These are phyloP conservation scores for Ophiostoma ips DNA, from an alignment of 2,329 filamentous ascomycete species.

Conservation along the genomic window DNA sequence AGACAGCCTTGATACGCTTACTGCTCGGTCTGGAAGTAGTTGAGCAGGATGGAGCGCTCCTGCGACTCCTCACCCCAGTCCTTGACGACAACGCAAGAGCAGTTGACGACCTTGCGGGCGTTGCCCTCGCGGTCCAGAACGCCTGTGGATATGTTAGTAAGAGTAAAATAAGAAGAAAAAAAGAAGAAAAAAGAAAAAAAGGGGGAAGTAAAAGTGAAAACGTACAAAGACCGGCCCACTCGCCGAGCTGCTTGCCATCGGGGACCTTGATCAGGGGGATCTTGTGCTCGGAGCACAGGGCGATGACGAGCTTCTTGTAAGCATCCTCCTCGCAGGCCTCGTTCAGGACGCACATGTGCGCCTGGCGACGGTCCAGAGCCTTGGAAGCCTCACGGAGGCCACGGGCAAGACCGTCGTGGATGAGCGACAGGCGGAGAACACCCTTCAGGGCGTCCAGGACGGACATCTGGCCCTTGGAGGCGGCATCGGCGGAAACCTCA, in stretches of 20 bases:
- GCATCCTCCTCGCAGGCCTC: conserved; percentile 99
- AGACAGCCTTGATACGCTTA: conserved; percentile 26
- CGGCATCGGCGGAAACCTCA: conserved; percentile 87
- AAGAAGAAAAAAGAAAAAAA: neutral
- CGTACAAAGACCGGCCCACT: conserved; percentile 97
- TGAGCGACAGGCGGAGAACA: conserved; percentile 94
- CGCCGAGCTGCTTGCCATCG: conserved; percentile 98
- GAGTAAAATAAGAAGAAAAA: neutral
- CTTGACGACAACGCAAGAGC: conserved; percentile 99
- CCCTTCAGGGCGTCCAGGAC: conserved; percentile 98
- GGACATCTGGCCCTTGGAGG: conserved; percentile 86
- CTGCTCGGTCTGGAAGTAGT: conserved; percentile 98
- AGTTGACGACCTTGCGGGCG: conserved; percentile 99
- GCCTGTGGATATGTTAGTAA: conserved; percentile 39
- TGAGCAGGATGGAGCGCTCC: conserved; percentile 96
- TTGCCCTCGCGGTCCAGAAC: conserved; percentile 98
- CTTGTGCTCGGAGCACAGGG: conserved; percentile 98
- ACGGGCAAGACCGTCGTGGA: conserved; percentile 98
- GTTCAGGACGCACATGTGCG: conserved; percentile 99
- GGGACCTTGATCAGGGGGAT: conserved; percentile 99
- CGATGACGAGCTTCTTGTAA: conserved; percentile 99
- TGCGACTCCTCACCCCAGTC: conserved; percentile 99
- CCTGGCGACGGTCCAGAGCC: conserved; percentile 95
- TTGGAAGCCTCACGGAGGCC: conserved; percentile 98
- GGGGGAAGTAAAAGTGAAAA: conserved; percentile 33